Percentiles rank a stretch among this genome's conserved stretches.
These are phyloP conservation scores for Tolypocladium cylindrosporum DNA, from an alignment of 2,329 filamentous ascomycete genomes.

Conservation along the genomic window DNA sequence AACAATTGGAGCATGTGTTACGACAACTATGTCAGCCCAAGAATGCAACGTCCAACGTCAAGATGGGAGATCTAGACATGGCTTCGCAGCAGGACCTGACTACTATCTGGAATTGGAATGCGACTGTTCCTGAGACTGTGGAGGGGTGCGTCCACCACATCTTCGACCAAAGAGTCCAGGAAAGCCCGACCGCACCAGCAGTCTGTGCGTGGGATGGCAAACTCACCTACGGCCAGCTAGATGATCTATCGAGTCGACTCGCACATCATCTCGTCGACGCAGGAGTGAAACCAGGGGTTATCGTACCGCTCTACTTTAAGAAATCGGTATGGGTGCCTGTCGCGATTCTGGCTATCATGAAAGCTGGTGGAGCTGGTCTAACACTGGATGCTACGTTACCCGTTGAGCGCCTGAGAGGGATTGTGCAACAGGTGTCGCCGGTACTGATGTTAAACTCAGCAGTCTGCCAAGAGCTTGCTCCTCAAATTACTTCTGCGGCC, in stretches of 20 bases:
- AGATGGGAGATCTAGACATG: background rate
- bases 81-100: background rate
- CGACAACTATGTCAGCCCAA: background rate
- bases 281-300: background rate
- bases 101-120: background rate
- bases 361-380: background rate
- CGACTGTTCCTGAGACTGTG: background rate
- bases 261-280: background rate
- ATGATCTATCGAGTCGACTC: background rate
- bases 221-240: background rate
- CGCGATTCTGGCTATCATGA: background rate
- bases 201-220: background rate
- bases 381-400: background rate
- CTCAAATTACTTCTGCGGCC: background rate
- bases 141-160: background rate
- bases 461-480: background rate
- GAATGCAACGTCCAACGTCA: background rate
- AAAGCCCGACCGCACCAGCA: background rate
- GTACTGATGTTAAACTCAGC: background rate
- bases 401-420: background rate
- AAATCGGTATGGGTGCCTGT: background rate
- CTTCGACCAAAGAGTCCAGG: background rate
- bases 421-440: background rate
- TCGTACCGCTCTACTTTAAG: background rate
- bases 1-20: background rate